Percentiles rank a stretch among this genome's conserved stretches.
Conservation (phyloP, 1,139 yeast genomes). For the Candida buenavistaensis region DNA sequence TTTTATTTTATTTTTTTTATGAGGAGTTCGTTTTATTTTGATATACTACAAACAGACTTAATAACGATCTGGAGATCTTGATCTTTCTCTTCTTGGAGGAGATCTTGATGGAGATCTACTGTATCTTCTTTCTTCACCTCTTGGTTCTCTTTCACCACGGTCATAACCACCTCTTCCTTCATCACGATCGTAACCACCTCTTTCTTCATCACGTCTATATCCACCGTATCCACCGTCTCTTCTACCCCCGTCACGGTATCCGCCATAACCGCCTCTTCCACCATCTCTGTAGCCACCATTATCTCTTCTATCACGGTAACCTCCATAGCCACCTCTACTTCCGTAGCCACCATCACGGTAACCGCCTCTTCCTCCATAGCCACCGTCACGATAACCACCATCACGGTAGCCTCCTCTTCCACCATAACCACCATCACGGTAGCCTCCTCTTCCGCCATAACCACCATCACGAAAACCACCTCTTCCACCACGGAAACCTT, state of each 20-base stretch:
- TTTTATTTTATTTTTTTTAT: not conserved
- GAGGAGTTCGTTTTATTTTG: no score
- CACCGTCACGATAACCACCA: conserved; percentile 18
- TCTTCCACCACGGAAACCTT: conserved; percentile 31
- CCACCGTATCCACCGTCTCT: conserved; percentile 20
- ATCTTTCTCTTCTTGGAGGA: conserved; percentile 39
- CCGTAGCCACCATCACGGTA: conserved; percentile 20
- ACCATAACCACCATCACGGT: conserved; percentile 11
- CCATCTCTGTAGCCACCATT: conserved; percentile 16
- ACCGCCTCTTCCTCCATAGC: conserved; percentile 26
- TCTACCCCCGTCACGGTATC: conserved; percentile 21
- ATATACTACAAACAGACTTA: no score
- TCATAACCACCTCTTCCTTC: conserved; percentile 21
- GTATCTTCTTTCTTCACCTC: conserved; percentile 24
- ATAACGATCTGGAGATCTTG: conserved; percentile 38
- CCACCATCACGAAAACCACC: conserved; percentile 20
- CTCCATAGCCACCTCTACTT: conserved; percentile 16
- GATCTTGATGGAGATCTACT: conserved; percentile 45
- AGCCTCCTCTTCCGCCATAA: conserved; percentile 10
- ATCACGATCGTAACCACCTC: conserved; percentile 17
- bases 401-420: conserved; percentile 21
- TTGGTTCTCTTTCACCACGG: conserved; percentile 21
- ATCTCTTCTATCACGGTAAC: conserved; percentile 18
- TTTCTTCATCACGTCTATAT: conserved; percentile 18
- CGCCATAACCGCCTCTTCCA: conserved; percentile 8